Conservation (phyloP, 78 protist species). For the Acrasis kona region DNA sequence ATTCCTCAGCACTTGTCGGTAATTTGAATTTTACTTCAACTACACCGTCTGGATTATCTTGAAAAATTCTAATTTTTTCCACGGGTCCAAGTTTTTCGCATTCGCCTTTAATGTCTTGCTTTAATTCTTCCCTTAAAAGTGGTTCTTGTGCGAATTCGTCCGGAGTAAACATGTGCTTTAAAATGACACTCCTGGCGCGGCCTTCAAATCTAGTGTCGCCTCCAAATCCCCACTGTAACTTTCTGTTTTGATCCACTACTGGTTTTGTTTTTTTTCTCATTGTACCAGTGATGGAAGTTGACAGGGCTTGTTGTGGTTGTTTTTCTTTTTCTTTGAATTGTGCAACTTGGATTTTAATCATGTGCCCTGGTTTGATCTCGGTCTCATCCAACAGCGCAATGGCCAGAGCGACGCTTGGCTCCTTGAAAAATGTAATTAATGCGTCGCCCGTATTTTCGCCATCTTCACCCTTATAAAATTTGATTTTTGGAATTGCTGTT, state of each 20-base stretch:
- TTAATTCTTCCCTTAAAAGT: background rate
- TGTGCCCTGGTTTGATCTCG: background rate
- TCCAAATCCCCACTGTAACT: background rate
- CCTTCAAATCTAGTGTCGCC: too few species aligned
- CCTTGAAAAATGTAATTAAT: background rate
- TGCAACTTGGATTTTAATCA: background rate
- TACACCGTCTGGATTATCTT: constrained; percentile 8
- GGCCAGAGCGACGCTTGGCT: background rate
- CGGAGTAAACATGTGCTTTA: constrained; percentile 4
- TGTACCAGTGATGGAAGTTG: too few species aligned
- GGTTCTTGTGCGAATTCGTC: background rate
- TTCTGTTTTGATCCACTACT: background rate
- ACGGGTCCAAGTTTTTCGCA: background rate
- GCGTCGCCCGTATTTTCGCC: constrained; percentile 1
- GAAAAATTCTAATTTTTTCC: background rate
- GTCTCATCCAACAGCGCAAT: background rate
- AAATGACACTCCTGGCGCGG: background rate
- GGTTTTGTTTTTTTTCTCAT: constrained; percentile 8
- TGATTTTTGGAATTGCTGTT: background rate
- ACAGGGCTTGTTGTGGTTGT: background rate
- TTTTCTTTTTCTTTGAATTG: background rate
- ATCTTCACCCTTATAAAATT: background rate
- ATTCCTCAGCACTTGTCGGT: background rate
- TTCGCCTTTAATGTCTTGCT: constrained; percentile 4
- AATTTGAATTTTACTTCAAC: background rate